phyloP scores from a whole-genome alignment of 371 early-diverging fungal species.

The Apophysomyces elegans region DNA sequence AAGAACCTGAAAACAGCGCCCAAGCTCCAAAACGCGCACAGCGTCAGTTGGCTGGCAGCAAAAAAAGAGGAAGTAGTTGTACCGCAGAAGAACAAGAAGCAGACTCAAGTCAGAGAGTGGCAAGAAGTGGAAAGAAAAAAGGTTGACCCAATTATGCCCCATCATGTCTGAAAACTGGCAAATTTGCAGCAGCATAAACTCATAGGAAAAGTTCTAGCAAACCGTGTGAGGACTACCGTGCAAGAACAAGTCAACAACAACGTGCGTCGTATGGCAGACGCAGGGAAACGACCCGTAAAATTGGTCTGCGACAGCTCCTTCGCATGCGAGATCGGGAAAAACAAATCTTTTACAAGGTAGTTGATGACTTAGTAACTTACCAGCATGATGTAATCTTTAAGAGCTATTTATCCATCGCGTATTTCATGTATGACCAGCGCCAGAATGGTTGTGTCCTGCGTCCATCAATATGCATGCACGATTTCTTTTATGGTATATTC shows the following conservation, averaged over 20 bases:
- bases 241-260: background rate
- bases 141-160: background rate
- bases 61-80: no score
- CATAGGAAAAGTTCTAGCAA: background rate
- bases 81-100: no score
- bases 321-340: background rate
- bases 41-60: no score
- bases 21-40: no score
- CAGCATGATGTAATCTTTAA: background rate
- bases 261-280: background rate
- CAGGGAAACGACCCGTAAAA: no score
- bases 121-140: background rate
- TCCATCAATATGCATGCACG: background rate
- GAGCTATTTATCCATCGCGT: background rate
- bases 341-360: background rate
- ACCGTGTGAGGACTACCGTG: background rate
- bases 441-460: background rate
- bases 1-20: no score
- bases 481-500: background rate
- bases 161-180: background rate
- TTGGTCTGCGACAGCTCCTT: background rate
- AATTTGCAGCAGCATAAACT: background rate
- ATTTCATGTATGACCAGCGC: background rate
- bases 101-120: background rate
- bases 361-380: background rate